These are phyloP conservation scores for Solanum hybrid DNA, from an alignment of 305 asterid genomes.

Conservation along the genomic window DNA sequence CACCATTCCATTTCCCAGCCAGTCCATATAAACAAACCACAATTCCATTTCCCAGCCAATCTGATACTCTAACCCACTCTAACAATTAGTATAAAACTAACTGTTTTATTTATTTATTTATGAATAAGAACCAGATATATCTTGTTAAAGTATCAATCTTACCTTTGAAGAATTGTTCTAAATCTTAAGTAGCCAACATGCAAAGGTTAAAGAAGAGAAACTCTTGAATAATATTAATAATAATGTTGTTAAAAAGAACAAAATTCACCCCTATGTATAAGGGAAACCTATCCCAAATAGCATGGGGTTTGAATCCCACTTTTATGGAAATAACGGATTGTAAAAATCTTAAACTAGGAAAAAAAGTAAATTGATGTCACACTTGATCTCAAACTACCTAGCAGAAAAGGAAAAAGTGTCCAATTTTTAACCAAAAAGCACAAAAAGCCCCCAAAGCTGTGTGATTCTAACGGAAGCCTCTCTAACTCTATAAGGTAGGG, in stretches of 20 bases:
- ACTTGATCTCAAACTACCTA: not conserved
- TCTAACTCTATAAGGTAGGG: not conserved
- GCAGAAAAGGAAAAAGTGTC: not conserved
- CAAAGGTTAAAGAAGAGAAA: not conserved
- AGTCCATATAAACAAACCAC: not conserved
- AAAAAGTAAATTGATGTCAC: not conserved
- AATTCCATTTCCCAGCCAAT: not conserved
- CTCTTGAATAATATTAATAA: not conserved
- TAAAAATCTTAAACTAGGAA: not conserved
- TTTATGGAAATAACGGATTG: not conserved
- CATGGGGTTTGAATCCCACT: not conserved
- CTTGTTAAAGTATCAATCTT: not conserved
- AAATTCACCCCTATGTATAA: not conserved
- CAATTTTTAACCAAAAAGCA: not conserved
- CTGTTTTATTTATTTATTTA: not conserved
- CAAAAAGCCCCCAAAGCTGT: not conserved
- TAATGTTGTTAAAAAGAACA: not conserved
- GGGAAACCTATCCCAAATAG: not conserved
- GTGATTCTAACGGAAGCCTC: not conserved
- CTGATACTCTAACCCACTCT: not conserved
- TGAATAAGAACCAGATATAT: not conserved
- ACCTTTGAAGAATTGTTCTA: not conserved
- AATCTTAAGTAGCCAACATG: not conserved
- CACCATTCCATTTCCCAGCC: not conserved
- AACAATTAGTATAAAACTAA: not conserved